phyloP scores from a whole-genome alignment of 1,284 basidiomycete genomes.

The Marasmius fiardii region DNA sequence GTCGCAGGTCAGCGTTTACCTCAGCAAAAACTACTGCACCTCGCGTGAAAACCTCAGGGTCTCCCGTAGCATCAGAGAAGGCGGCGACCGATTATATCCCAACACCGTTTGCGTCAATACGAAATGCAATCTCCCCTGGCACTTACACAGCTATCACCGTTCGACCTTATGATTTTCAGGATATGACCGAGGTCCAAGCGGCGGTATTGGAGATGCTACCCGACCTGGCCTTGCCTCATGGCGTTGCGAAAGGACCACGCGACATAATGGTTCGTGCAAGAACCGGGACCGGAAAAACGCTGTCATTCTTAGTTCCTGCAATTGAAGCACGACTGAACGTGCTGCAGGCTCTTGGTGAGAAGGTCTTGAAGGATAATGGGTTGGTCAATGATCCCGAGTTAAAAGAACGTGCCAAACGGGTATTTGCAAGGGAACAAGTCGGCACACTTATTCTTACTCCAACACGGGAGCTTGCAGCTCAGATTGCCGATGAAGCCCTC shows the following conservation, averaged over 20 bases:
- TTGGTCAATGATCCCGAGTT: constrained; percentile 28
- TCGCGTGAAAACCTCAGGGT: too few relatives aligned
- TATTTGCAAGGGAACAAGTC: constrained; percentile 45
- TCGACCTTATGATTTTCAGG: constrained; percentile 67
- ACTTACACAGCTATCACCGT: constrained; percentile 65
- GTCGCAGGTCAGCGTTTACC: too few relatives aligned
- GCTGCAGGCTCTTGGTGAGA: constrained; percentile 38
- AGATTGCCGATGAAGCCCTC: constrained; percentile 86
- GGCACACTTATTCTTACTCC: constrained; percentile 90
- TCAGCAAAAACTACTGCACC: too few relatives aligned
- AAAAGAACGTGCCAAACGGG: constrained; percentile 28
- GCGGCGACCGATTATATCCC: too few relatives aligned
- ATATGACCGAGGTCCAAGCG: constrained; percentile 86
- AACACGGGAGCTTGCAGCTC: constrained; percentile 91
- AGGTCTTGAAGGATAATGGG: constrained; percentile 39
- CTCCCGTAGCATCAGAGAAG: too few relatives aligned
- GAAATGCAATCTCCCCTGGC: constrained; percentile 26
- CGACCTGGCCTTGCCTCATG: constrained; percentile 47
- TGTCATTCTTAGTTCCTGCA: constrained; percentile 88
- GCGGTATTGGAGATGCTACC: constrained; percentile 74
- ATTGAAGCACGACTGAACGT: constrained; percentile 70
- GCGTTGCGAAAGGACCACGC: constrained; percentile 35
- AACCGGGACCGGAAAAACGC: constrained; percentile 92
- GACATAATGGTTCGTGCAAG: constrained; percentile 84
- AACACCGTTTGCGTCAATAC: constrained; percentile 16